Evolutionary conservation across 1,284 basidiomycete genomes (phyloP).

Genomic region (Mixia osmundae): DNA sequence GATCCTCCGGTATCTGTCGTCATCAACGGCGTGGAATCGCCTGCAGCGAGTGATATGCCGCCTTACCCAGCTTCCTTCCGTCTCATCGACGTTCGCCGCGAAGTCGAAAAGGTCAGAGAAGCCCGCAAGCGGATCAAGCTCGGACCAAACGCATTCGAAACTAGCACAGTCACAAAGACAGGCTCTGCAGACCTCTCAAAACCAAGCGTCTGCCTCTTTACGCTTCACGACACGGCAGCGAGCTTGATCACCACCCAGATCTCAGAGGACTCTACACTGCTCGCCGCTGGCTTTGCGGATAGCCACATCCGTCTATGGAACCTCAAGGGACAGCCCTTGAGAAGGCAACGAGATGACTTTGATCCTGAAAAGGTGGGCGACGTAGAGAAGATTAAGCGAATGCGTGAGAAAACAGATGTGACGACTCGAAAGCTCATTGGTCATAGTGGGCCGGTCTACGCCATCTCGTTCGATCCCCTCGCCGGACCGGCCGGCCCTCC

Average conservation of each 20-base stretch:
- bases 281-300: slow-evolving; percentile 90
- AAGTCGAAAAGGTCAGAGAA: slow-evolving; percentile 74
- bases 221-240: slow-evolving; percentile 69
- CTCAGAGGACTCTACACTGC: slow-evolving; percentile 72
- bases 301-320: slow-evolving; percentile 91
- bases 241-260: slow-evolving; percentile 53
- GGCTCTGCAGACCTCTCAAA: slow-evolving; percentile 9
- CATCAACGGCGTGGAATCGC: too few relatives aligned
- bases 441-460: slow-evolving; percentile 89
- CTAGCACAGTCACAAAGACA: slow-evolving; percentile 1
- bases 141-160: slow-evolving; percentile 36
- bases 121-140: slow-evolving; percentile 68
- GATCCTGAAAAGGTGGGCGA: slow-evolving; percentile 31
- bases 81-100: slow-evolving; percentile 66
- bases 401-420: slow-evolving; percentile 46
- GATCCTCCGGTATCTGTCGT: slow-evolving; percentile 33
- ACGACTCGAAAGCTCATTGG: slow-evolving; percentile 81
- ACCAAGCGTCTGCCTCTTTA: slow-evolving; percentile 80
- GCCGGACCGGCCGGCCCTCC: slow-evolving; percentile 67
- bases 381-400: slow-evolving; percentile 39
- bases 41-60: slow-evolving; percentile 45
- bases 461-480: slow-evolving; percentile 75
- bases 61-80: slow-evolving; percentile 62
- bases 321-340: slow-evolving; percentile 72
- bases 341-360: slow-evolving; percentile 50